These are phyloP conservation scores for Chamaecrista fasciculata DNA, from an alignment of 306 rosid species.

Conservation along the genomic window DNA sequence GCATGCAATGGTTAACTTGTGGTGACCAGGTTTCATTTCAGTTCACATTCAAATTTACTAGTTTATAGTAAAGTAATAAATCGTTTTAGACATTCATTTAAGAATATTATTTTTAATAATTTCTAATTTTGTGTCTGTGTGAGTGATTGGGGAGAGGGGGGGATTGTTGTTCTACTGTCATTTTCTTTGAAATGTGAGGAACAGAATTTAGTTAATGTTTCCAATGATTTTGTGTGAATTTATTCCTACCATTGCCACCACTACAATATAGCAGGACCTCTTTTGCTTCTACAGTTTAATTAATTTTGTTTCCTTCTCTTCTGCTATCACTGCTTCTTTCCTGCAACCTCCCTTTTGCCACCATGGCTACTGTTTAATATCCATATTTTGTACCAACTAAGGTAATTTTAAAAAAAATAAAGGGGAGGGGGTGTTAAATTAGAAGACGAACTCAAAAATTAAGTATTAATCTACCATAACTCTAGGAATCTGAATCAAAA, in stretches of 20 bases:
- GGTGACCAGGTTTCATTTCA: constrained; percentile 71
- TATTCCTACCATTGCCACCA: background rate
- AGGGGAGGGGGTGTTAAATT: background rate
- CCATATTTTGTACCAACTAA: background rate
- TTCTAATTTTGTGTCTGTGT: background rate
- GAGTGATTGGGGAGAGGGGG: background rate
- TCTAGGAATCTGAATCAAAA: background rate
- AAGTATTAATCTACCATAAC: background rate
- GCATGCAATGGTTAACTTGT: constrained; percentile 76
- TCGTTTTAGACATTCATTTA: background rate
- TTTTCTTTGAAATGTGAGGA: background rate
- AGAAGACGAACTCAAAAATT: background rate
- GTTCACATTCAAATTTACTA: constrained; percentile 26
- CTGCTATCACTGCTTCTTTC: background rate
- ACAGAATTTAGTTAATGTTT: background rate
- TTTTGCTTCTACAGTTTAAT: background rate
- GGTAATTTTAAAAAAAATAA: background rate
- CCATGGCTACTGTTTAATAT: background rate
- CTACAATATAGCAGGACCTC: background rate
- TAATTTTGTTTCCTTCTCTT: constrained; percentile 2
- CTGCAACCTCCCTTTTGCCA: constrained; percentile 2
- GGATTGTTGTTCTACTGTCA: no score
- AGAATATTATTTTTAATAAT: background rate
- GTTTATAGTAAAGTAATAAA: background rate
- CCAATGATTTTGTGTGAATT: constrained; percentile 6